A percentile compares a stretch with the other conserved stretches of the same genome.
phyloP scores from a whole-genome alignment of 495 filamentous ascomycete genomes.

The Beverwykella pulmonaria region DNA sequence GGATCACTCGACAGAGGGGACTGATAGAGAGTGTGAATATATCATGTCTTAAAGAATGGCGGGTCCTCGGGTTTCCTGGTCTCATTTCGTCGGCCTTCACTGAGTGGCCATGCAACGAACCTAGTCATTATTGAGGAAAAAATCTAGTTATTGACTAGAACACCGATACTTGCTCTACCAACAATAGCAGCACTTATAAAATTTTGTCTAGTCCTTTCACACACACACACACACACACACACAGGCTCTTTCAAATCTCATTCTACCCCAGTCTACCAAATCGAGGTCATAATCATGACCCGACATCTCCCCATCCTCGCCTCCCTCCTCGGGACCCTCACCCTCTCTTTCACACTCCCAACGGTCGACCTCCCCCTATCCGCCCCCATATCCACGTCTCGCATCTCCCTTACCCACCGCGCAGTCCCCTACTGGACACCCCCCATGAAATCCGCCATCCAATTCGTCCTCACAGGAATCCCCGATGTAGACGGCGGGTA shows the following conservation, averaged over 20 bases:
- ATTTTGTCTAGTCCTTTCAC: too few relatives aligned
- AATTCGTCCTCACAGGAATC: constrained; percentile 28
- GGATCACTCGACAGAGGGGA: not conserved
- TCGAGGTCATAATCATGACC: not conserved
- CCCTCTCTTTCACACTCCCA: constrained; percentile 15
- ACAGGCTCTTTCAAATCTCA: too few relatives aligned
- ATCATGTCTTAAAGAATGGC: not conserved
- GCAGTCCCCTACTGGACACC: constrained; percentile 23
- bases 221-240: too few relatives aligned
- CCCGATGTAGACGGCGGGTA: constrained; percentile 23
- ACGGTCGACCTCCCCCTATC: constrained; percentile 18
- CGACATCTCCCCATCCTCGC: not conserved
- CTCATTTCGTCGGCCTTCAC: not conserved
- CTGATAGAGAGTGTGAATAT: not conserved
- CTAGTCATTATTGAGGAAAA: too few relatives aligned
- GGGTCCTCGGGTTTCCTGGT: not conserved
- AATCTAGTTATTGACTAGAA: too few relatives aligned
- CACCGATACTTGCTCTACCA: too few relatives aligned
- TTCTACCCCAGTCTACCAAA: too few relatives aligned
- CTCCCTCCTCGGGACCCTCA: constrained; percentile 12
- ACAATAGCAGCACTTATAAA: too few relatives aligned
- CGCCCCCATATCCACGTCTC: constrained; percentile 13
- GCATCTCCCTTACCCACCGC: not conserved
- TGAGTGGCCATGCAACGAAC: too few relatives aligned
- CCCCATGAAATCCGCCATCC: constrained; percentile 28